Evolutionary conservation across 1,139 yeast species (phyloP), one percentile per base, ranked within the genome.

Genomic region (Groenewaldozyma sp.): DNA sequence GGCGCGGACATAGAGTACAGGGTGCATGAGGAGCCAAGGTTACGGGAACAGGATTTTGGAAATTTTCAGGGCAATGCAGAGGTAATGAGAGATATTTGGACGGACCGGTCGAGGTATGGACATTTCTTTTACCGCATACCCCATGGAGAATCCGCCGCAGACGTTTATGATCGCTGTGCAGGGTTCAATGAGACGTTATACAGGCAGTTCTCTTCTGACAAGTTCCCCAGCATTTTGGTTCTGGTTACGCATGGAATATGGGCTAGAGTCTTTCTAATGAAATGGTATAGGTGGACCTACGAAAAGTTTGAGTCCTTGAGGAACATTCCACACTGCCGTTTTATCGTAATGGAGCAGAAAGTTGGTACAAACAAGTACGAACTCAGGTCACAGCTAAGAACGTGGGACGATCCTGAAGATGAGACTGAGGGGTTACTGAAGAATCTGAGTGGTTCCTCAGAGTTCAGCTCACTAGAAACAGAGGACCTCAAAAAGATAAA

Each of bases 21-120:
- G 34, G 74, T 83, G 7, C 70, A 74, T 49, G 95, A 87, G 56
- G 96, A 87, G 53, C 94, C 95, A 3, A 63, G 95, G 39, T 75
- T 87, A 74, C 68, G 96, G 49, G 96, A 87, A 57, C 96, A 87
- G 59, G 96, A 87, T 60, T 87, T 87, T 56, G 96, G 96, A 18
- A 87, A 87, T 56, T 86, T 84, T 60, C 96, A 87, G 62, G 62
- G 62, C 14, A 74, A 81, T 31, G 72, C 80, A 2, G 79, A 72
- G 41, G 87, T 80, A 48, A 84, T 87, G 93, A 78, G 77, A 51
- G 64, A 67, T 50, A 77, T 82, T 27, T 81, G 93, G 86, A 70
- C 71, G 40, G 93, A 83, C 51, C 64, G 96, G 35, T 88, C 94
- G 0, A 77, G 78, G 48, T 87, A 87, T 60, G 96, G 96, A 0